Conservation (phyloP, 169 alveolate genomes). For the Ichthyophthirius multifiliis region DNA sequence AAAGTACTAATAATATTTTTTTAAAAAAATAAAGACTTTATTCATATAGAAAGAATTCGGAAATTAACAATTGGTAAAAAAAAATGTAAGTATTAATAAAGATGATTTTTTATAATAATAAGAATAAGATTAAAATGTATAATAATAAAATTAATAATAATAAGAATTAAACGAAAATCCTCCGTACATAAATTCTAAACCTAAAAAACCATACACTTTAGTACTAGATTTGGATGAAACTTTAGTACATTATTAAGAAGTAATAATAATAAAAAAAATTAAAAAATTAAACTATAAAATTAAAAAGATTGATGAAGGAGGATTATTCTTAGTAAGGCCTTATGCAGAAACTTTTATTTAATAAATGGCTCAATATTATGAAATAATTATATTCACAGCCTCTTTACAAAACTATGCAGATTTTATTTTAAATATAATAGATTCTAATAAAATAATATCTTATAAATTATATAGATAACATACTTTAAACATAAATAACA, state of each 20-base stretch:
- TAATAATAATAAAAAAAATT: conserved; percentile 4
- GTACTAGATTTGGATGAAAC: conserved; percentile 41
- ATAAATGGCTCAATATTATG: conserved; percentile 69
- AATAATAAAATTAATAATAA: too few relatives aligned
- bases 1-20: too few relatives aligned
- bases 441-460: conserved; percentile 57
- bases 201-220: conserved; percentile 16
- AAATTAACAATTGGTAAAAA: too few relatives aligned
- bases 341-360: conserved; percentile 47
- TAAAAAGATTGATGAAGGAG: conserved; percentile 52
- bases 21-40: too few relatives aligned
- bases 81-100: too few relatives aligned
- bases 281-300: conserved; percentile 1
- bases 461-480: conserved; percentile 87
- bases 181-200: too few relatives aligned
- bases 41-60: too few relatives aligned
- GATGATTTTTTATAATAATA: too few relatives aligned
- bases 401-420: conserved; percentile 89
- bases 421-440: conserved; percentile 80
- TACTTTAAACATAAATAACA: conserved; percentile 50
- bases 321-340: conserved; percentile 79
- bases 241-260: conserved; percentile 42
- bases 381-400: conserved; percentile 87
- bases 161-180: too few relatives aligned
- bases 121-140: too few relatives aligned